Evolutionary conservation across 805 yeast genomes (phyloP).

Genomic region (Starmerella khaoyaiensis): DNA sequence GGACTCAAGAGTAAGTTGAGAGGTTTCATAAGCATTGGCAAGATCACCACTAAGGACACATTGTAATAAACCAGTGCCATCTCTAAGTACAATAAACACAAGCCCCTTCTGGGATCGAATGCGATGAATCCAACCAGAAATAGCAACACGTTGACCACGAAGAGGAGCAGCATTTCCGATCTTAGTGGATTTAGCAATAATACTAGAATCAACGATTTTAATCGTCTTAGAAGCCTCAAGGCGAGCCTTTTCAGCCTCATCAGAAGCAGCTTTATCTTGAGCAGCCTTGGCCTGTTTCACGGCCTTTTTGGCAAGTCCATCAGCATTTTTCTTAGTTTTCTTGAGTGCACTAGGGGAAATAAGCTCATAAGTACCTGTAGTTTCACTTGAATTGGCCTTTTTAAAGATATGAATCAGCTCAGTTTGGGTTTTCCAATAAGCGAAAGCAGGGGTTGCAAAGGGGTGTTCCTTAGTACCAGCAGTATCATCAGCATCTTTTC

Average conservation of each 20-base stretch:
- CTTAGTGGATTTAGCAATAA: constrained; percentile 64
- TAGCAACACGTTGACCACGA: constrained; percentile 58
- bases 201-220: constrained; percentile 52
- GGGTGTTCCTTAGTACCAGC: constrained; percentile 59
- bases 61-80: constrained; percentile 87
- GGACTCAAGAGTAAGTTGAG: constrained; percentile 76
- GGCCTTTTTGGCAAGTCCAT: constrained; percentile 70
- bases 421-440: constrained; percentile 37
- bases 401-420: constrained; percentile 43
- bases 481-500: constrained; percentile 35
- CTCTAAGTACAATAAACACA: constrained; percentile 83
- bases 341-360: constrained; percentile 85
- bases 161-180: constrained; percentile 40
- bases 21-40: constrained; percentile 78
- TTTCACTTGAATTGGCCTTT: constrained; percentile 27
- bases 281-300: constrained; percentile 49
- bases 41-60: constrained; percentile 79
- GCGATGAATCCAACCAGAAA: constrained; percentile 95
- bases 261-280: constrained; percentile 39
- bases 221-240: constrained; percentile 71
- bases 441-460: constrained; percentile 73
- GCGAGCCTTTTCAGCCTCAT: constrained; percentile 55
- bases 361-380: constrained; percentile 44
- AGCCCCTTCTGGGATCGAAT: constrained; percentile 85
- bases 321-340: constrained; percentile 93